A percentile compares a stretch with the other conserved stretches of the same genome.
phyloP scores from a whole-genome alignment of 768 basidiomycete species.

The Pleurotus tuber-regium region DNA sequence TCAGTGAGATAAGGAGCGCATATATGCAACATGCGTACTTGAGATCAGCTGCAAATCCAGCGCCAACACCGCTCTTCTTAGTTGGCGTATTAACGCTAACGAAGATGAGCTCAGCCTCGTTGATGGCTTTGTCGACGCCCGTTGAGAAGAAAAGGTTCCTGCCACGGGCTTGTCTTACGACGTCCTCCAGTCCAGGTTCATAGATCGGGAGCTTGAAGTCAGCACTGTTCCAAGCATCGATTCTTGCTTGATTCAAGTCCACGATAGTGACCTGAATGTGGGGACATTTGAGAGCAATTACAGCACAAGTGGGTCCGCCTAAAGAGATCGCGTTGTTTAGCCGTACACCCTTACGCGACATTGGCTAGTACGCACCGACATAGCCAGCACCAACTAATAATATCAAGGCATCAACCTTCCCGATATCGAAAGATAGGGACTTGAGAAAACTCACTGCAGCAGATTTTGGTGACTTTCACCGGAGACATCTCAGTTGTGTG shows the following conservation, averaged over 20 bases:
- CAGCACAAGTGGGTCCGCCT: conserved; percentile 96
- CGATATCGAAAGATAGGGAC: neutral
- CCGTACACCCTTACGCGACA: no score
- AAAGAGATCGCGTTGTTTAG: no score
- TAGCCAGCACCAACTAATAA: conserved; percentile 83
- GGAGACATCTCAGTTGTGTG: conserved; percentile 17
- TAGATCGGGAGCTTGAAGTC: conserved; percentile 91
- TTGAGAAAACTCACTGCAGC: conserved; percentile 58
- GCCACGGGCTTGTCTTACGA: conserved; percentile 84
- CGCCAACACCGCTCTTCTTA: conserved; percentile 96
- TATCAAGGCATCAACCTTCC: conserved; percentile 4
- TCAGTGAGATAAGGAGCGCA: conserved; percentile 8
- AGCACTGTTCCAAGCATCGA: conserved; percentile 95
- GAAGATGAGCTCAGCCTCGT: conserved; percentile 96
- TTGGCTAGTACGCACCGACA: conserved; percentile 66
- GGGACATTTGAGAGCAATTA: conserved; percentile 91
- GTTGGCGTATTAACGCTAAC: conserved; percentile 99
- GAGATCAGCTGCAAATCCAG: conserved; percentile 97
- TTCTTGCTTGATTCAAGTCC: conserved; percentile 90
- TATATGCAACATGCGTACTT: conserved; percentile 59
- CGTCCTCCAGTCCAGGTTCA: conserved; percentile 92
- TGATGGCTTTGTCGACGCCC: conserved; percentile 89
- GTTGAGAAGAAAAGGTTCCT: conserved; percentile 98
- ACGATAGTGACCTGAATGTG: conserved; percentile 96
- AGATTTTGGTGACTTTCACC: conserved; percentile 58